These are phyloP conservation scores for Ceratopteris richardii DNA, from an alignment of 75 land plant genomes.

Conservation along the genomic window DNA sequence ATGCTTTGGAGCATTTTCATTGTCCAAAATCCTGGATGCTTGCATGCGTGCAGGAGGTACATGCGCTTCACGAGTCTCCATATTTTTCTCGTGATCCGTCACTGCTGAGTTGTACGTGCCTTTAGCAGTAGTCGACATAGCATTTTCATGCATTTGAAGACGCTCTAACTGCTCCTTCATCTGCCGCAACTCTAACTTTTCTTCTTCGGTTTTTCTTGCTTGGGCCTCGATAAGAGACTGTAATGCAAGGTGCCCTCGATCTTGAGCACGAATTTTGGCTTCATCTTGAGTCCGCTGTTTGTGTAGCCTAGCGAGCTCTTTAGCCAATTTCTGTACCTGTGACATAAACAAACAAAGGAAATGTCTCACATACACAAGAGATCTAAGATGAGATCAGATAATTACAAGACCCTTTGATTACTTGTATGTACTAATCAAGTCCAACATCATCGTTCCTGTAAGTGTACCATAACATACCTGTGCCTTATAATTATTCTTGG, in stretches of 20 bases:
- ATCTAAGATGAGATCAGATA: neutral
- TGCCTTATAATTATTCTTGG: constrained; percentile 18
- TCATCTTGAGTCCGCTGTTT: constrained; percentile 7
- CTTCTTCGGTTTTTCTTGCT: constrained; percentile 11
- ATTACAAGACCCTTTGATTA: neutral
- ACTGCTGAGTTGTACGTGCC: too few relatives aligned
- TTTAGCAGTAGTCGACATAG: too few relatives aligned
- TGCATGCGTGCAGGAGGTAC: too few relatives aligned
- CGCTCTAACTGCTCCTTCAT: constrained; percentile 18
- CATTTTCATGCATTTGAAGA: constrained; percentile 21
- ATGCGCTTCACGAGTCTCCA: too few relatives aligned
- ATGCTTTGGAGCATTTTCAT: too few relatives aligned
- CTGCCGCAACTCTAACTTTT: constrained; percentile 13
- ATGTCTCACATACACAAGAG: neutral
- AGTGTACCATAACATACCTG: constrained; percentile 25
- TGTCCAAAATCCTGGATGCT: too few relatives aligned
- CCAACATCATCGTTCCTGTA: too few relatives aligned
- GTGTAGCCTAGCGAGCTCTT: constrained; percentile 21
- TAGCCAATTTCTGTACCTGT: constrained; percentile 31
- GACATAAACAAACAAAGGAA: neutral
- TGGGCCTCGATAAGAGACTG: constrained; percentile 15
- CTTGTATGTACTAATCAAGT: too few relatives aligned
- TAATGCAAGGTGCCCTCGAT: neutral
- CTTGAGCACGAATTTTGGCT: neutral
- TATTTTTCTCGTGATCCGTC: too few relatives aligned